phyloP scores from a whole-genome alignment of 306 rosid genomes.

The Fragaria nilgerrensis region DNA sequence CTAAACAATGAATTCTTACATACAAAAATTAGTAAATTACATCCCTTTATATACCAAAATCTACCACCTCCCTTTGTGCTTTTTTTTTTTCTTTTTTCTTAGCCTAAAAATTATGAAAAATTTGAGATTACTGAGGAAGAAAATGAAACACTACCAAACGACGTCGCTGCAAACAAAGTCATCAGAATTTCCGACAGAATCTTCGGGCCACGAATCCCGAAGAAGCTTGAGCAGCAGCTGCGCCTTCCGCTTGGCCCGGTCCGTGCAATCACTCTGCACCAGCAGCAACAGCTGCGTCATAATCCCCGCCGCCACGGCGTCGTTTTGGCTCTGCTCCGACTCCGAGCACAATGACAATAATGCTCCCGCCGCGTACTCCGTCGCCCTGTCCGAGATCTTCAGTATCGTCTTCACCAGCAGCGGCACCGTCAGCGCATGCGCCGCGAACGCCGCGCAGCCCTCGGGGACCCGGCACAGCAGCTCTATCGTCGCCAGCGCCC shows the following conservation, averaged over 20 bases:
- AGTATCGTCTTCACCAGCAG: conserved; percentile 77
- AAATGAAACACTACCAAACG: conserved; percentile 38
- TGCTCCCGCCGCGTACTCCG: conserved; percentile 92
- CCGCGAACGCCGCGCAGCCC: conserved; percentile 55
- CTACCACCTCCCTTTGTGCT: conserved; percentile 19
- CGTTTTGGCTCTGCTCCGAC: conserved; percentile 53
- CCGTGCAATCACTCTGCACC: conserved; percentile 93
- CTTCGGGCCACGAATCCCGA: conserved; percentile 97
- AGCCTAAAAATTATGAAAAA: conserved; percentile 26
- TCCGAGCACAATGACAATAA: conserved; percentile 73
- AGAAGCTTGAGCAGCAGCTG: conserved; percentile 87
- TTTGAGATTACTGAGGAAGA: conserved; percentile 21
- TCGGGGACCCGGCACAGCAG: conserved; percentile 62
- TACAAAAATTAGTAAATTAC: conserved; percentile 35
- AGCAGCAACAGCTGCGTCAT: conserved; percentile 72
- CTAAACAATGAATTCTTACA: conserved; percentile 40
- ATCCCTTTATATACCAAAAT: conserved; percentile 42
- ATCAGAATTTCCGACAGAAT: conserved; percentile 75
- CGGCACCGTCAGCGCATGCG: conserved; percentile 79
- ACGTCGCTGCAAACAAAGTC: conserved; percentile 78
- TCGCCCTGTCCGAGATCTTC: conserved; percentile 78
- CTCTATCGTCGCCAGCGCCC: conserved; percentile 83
- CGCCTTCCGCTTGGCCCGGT: conserved; percentile 88
- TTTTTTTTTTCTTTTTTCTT: background rate
- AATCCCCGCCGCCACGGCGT: conserved; percentile 83